A percentile compares a stretch with the other conserved stretches of the same genome.
Evolutionary conservation across 2,329 filamentous ascomycete genomes (phyloP).

Genomic region (Ophiostoma angusticollis): DNA sequence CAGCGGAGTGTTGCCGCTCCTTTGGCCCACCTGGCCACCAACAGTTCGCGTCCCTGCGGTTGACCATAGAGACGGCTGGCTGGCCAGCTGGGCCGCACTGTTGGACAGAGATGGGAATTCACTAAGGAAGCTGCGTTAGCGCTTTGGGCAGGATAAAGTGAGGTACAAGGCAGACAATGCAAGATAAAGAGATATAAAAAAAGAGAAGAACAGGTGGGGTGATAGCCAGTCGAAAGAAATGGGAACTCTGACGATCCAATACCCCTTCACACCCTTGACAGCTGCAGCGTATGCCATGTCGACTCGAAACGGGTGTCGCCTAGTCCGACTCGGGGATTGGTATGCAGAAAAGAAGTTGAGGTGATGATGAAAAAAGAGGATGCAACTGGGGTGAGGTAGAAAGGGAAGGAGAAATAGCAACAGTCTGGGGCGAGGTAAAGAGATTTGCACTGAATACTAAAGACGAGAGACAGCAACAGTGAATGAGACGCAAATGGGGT

Average conservation of each 20-base stretch:
- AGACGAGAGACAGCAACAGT: too few species aligned
- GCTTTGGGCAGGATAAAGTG: too few species aligned
- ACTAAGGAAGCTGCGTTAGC: constrained; percentile 28
- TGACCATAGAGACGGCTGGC: constrained; percentile 42
- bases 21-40: constrained; percentile 32
- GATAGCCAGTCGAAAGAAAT: background rate
- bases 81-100: constrained; percentile 42
- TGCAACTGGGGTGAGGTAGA: too few species aligned
- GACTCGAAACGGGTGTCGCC: too few species aligned
- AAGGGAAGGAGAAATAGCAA: constrained; percentile 10
- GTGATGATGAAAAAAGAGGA: too few species aligned
- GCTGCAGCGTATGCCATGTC: constrained; percentile 10
- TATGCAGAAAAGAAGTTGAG: too few species aligned
- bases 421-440: constrained; percentile 37
- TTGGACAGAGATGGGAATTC: constrained; percentile 56
- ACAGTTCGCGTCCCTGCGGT: constrained; percentile 35
- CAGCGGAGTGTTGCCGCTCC: constrained; percentile 38
- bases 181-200: background rate
- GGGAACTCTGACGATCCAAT: background rate
- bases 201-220: background rate
- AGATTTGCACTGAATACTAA: too few species aligned
- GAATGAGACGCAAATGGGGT: too few species aligned
- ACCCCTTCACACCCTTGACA: constrained; percentile 7
- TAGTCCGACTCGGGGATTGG: too few species aligned
- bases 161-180: too few species aligned